A percentile compares a stretch with the other conserved stretches of the same genome.
These are phyloP conservation scores for Crithidia thermophila DNA, from an alignment of 208 protist genomes.

Conservation along the genomic window DNA sequence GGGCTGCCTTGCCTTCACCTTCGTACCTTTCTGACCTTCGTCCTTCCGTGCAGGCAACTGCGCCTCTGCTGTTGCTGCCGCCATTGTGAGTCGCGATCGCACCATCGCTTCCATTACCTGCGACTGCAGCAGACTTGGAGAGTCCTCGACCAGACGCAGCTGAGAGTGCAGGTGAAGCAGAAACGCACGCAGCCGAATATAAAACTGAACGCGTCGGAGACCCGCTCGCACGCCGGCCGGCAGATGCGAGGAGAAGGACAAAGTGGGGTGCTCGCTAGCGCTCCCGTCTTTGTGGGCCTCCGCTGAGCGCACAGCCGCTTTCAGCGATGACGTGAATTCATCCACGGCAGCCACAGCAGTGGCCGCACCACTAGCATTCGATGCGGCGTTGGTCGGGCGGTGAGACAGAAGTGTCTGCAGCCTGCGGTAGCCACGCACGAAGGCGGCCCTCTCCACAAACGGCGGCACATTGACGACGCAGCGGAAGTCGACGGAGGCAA, in stretches of 20 bases:
- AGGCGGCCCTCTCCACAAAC: slow-evolving; percentile 1
- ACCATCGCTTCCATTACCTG: slow-evolving; percentile 9
- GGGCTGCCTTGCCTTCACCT: neutral
- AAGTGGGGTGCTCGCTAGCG: no score
- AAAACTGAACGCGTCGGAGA: slow-evolving; percentile 13
- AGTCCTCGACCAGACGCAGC: neutral
- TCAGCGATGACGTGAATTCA: no score
- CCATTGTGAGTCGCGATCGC: slow-evolving; percentile 5
- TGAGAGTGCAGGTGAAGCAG: neutral
- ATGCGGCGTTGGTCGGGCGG: neutral
- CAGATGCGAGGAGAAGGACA: neutral
- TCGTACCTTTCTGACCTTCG: neutral
- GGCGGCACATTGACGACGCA: slow-evolving; percentile 21
- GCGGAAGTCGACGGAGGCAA: slow-evolving; percentile 17
- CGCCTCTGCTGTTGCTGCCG: neutral
- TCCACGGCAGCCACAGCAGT: no score
- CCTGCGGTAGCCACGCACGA: slow-evolving; percentile 14
- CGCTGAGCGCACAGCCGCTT: neutral
- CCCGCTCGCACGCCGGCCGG: neutral
- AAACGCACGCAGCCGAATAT: slow-evolving; percentile 23
- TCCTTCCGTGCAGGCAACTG: neutral
- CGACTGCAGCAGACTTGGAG: slow-evolving; percentile 3
- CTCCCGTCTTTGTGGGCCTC: neutral
- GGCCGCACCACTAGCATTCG: no score
- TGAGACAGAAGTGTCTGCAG: slow-evolving; percentile 6